Percentiles rank a stretch among this genome's conserved stretches.
phyloP scores from a whole-genome alignment of 306 rosid species.

The Inga leiocalycina region DNA sequence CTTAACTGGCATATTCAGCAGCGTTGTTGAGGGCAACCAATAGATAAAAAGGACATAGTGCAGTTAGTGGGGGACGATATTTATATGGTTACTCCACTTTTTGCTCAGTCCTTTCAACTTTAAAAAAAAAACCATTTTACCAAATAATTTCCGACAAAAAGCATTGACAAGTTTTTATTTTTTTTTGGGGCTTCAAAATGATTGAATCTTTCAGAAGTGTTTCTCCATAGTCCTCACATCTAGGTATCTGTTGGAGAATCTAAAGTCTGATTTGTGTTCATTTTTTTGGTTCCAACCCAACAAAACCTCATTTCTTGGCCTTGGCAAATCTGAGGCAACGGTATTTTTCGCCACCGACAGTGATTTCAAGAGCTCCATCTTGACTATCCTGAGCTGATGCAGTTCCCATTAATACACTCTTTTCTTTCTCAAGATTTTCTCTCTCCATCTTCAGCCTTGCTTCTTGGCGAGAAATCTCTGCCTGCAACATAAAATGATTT shows the following conservation, averaged over 20 bases:
- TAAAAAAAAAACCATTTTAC: background rate
- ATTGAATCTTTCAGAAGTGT: background rate
- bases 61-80: background rate
- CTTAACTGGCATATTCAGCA: background rate
- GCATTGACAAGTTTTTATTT: background rate
- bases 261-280: background rate
- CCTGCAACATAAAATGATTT: slow-evolving; percentile 49
- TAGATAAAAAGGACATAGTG: background rate
- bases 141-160: background rate
- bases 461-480: slow-evolving; percentile 92
- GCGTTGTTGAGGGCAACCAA: background rate
- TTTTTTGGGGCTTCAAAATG: background rate
- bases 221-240: background rate
- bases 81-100: too few relatives aligned
- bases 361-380: slow-evolving; percentile 96
- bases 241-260: background rate
- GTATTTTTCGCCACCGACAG: slow-evolving; percentile 95
- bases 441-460: slow-evolving; percentile 93
- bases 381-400: slow-evolving; percentile 93
- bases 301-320: slow-evolving; percentile 75
- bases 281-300: background rate
- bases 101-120: background rate
- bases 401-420: slow-evolving; percentile 94
- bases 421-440: slow-evolving; percentile 96
- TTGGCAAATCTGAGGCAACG: slow-evolving; percentile 92